Conservation (phyloP, 1,284 basidiomycete genomes). For the Coniophora puteana region DNA sequence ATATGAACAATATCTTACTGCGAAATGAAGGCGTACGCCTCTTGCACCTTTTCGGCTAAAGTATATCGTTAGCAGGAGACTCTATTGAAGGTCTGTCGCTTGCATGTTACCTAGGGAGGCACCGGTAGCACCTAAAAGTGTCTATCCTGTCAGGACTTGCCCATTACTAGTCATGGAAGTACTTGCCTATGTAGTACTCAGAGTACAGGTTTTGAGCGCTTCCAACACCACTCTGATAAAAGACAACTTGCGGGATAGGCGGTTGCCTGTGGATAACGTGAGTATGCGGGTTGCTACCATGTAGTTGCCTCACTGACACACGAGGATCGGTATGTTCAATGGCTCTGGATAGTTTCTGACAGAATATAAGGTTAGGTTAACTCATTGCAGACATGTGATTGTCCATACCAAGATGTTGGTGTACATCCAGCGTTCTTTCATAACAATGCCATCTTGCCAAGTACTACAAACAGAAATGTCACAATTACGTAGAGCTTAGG, state of each 20-base stretch:
- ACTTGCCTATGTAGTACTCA: slow-evolving; percentile 45
- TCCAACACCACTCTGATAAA: slow-evolving; percentile 69
- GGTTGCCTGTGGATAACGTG: slow-evolving; percentile 28
- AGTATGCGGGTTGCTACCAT: background rate
- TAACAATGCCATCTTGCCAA: slow-evolving; percentile 43
- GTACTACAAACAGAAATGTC: slow-evolving; percentile 14
- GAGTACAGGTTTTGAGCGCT: slow-evolving; percentile 56
- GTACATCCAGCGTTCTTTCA: slow-evolving; percentile 46
- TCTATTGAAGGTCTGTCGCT: background rate
- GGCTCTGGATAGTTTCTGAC: slow-evolving; percentile 40
- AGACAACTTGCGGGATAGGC: slow-evolving; percentile 60
- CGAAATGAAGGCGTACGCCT: slow-evolving; percentile 70
- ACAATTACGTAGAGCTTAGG: slow-evolving; percentile 1
- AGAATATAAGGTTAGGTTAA: slow-evolving; percentile 30
- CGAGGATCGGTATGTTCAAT: slow-evolving; percentile 56
- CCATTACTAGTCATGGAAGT: background rate
- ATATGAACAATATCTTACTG: slow-evolving; percentile 50
- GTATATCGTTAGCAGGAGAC: slow-evolving; percentile 6
- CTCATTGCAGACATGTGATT: background rate
- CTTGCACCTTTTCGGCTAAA: slow-evolving; percentile 64
- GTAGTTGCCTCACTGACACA: slow-evolving; percentile 23
- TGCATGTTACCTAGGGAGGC: slow-evolving; percentile 46
- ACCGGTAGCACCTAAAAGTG: slow-evolving; percentile 61
- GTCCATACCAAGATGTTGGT: slow-evolving; percentile 59
- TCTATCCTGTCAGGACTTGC: background rate